Evolutionary conservation across 2,329 filamentous ascomycete genomes (phyloP).

Genomic region (Laburnicola sp.): DNA sequence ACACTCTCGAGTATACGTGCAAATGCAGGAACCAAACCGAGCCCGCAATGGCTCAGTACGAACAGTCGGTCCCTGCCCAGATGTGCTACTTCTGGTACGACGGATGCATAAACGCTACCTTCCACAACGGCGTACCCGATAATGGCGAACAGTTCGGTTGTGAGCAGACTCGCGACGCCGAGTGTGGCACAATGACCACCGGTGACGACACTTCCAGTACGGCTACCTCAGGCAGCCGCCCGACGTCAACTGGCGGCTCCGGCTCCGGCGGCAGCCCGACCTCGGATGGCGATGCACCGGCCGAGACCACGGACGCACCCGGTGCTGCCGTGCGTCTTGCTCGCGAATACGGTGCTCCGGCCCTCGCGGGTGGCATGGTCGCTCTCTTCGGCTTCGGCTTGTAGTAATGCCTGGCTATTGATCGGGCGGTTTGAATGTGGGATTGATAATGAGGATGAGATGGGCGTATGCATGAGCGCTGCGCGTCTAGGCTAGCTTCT

Average conservation of each 20-base stretch:
- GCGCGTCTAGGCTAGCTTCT: constrained; percentile 19
- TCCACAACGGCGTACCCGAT: constrained; percentile 31
- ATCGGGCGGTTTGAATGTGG: constrained; percentile 33
- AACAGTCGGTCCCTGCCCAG: constrained; percentile 62
- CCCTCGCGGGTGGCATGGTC: constrained; percentile 58
- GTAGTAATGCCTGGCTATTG: constrained; percentile 41
- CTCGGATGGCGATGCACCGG: constrained; percentile 30
- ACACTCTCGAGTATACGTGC: constrained; percentile 59
- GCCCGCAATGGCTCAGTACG: constrained; percentile 60
- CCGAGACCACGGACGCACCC: constrained; percentile 27
- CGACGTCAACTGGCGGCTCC: constrained; percentile 13
- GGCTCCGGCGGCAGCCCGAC: constrained; percentile 29
- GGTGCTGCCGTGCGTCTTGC: constrained; percentile 51
- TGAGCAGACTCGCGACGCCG: constrained; percentile 41
- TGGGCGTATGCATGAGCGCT: constrained; percentile 21
- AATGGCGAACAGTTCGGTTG: constrained; percentile 50
- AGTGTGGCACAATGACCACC: constrained; percentile 57
- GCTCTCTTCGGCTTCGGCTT: constrained; percentile 61
- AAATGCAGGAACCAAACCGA: constrained; percentile 58
- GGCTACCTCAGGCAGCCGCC: constrained; percentile 30
- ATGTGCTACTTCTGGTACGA: constrained; percentile 59
- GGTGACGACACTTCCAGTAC: constrained; percentile 32
- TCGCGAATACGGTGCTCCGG: constrained; percentile 56
- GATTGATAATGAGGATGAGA: constrained; percentile 29
- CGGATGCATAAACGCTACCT: constrained; percentile 47